Conservation (phyloP, 116 monocot species). For the Trichopus zeylanicus region DNA sequence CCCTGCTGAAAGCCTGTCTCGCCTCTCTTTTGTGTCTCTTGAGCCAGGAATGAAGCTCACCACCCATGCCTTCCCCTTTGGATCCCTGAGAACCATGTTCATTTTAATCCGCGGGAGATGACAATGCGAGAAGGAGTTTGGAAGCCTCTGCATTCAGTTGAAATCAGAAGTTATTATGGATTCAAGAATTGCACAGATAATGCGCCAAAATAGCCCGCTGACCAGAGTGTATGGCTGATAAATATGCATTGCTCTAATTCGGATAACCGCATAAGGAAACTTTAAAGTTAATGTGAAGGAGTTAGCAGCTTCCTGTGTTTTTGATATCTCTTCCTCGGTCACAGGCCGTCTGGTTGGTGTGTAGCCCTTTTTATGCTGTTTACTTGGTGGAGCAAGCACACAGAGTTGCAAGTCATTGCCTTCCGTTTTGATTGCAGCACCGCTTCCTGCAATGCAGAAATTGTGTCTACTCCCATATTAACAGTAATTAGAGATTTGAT, state of each 20-base stretch:
- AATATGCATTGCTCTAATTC: slow-evolving; percentile 5
- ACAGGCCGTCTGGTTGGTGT: slow-evolving; percentile 7
- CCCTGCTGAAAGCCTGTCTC: slow-evolving; percentile 20
- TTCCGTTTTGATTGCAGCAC: slow-evolving; percentile 8
- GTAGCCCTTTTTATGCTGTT: neutral
- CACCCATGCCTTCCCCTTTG: slow-evolving; percentile 26
- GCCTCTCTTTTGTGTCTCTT: neutral
- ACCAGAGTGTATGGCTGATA: slow-evolving; percentile 11
- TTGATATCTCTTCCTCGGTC: slow-evolving; percentile 20
- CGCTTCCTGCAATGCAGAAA: neutral
- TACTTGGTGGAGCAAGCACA: neutral
- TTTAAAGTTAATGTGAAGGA: slow-evolving; percentile 26
- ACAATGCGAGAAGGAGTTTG: slow-evolving; percentile 17
- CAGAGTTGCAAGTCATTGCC: neutral
- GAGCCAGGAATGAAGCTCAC: slow-evolving; percentile 14
- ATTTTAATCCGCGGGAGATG: slow-evolving; percentile 28
- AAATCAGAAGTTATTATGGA: too few species aligned
- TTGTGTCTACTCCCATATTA: neutral
- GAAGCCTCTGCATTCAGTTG: slow-evolving; percentile 30
- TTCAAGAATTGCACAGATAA: too few species aligned
- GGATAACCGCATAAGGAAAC: slow-evolving; percentile 22
- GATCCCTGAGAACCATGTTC: slow-evolving; percentile 22
- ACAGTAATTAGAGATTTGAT: neutral
- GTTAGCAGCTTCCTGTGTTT: slow-evolving; percentile 21
- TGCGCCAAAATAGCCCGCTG: neutral